Evolutionary conservation across 306 rosid genomes (phyloP), one percentile per base, ranked within the genome.

Genomic region (Lagenaria siceraria): DNA sequence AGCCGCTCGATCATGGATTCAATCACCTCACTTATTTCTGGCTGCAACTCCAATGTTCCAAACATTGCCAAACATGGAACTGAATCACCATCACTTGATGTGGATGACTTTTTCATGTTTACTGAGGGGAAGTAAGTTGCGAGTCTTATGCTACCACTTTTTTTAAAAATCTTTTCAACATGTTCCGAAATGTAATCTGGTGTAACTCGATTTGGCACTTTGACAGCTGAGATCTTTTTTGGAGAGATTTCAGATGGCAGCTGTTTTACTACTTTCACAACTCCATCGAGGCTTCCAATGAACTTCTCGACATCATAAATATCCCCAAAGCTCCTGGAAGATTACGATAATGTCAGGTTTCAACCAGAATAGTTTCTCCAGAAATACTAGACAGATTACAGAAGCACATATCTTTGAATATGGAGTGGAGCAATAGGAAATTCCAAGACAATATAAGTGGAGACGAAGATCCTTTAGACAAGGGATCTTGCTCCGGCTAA

Each of bases 101-200:
- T 81, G 36, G 83, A 86, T 14, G 86, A 73, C 85, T 92, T 92
- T 81, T 88, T 88, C 98, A 92, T 90, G 72, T 92, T 96, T 75
- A 96, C 88, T 9, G 99, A 89, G 74, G 99, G 95, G 52, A 96
- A 95, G 87, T 86, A 92, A 59, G 99, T 96, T 38, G 96, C 99
- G 66, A 96, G 90, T 84, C 96, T 87, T 77, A 96, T 80, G 55
- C 75, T 96, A 62, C 97, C 95, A 81, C 86, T 92, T 13, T 80
- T 82, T 76, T 85, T 88, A 77, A 89, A 92, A 75, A 92, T 79
- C 21, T 97, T 94, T 80, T 87, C 93, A 38, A 92, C 92, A 8
- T 90, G 97, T 85, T 78, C 85, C n/a, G 83, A 78, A 75, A 92
- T 88, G 87, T 89, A 96, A 73, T 88, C 91, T 85, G 88, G 98